Conservation (phyloP, 805 yeast genomes). For the Kuraishia cidri region DNA sequence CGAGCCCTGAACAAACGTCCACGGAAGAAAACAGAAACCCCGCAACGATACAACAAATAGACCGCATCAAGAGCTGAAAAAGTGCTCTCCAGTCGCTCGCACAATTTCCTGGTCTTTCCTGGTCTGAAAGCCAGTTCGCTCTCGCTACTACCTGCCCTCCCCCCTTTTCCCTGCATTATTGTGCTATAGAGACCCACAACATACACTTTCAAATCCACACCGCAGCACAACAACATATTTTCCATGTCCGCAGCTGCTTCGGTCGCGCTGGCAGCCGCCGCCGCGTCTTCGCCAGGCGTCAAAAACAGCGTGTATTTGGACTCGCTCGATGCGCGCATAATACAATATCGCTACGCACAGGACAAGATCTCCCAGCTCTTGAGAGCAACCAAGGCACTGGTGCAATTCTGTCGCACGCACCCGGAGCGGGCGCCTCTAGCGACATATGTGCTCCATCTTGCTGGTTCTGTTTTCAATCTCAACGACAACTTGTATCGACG, state of each 20-base stretch:
- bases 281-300: constrained; percentile 20
- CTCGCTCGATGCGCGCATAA: constrained; percentile 43
- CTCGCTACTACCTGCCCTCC: too few relatives aligned
- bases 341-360: constrained; percentile 48
- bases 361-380: constrained; percentile 21
- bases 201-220: too few relatives aligned
- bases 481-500: constrained; percentile 28
- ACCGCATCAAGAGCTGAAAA: too few relatives aligned
- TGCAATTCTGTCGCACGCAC: constrained; percentile 9
- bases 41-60: too few relatives aligned
- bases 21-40: too few relatives aligned
- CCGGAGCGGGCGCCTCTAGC: constrained; percentile 14
- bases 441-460: constrained; percentile 23
- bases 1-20: too few relatives aligned
- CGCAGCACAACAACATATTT: too few relatives aligned
- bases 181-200: too few relatives aligned
- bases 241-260: neutral
- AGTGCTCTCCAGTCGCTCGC: too few relatives aligned
- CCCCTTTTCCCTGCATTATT: too few relatives aligned
- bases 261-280: constrained; percentile 23
- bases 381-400: constrained; percentile 12
- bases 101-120: too few relatives aligned
- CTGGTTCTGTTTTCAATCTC: constrained; percentile 30
- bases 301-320: constrained; percentile 27
- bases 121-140: too few relatives aligned